Conservation (phyloP, 108 stramenopile species). For the Discostella stelligeroides region DNA sequence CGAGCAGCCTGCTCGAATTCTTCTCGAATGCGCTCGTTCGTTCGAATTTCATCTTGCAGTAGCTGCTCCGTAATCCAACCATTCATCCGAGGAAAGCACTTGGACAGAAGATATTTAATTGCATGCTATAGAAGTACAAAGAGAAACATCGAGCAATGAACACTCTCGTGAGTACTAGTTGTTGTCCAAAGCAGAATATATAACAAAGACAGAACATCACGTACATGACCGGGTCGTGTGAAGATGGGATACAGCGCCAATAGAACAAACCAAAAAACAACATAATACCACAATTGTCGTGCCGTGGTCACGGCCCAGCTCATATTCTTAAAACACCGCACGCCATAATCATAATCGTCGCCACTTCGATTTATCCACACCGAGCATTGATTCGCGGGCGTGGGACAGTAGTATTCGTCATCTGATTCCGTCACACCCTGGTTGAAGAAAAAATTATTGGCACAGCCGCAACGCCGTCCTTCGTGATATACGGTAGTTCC, state of each 20-base stretch:
- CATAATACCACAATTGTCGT: slow-evolving; percentile 32
- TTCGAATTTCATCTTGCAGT: slow-evolving; percentile 13
- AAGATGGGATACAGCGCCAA: slow-evolving; percentile 9
- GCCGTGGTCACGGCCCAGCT: slow-evolving; percentile 14
- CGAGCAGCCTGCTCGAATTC: slow-evolving; percentile 3
- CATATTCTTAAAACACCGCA: slow-evolving; percentile 10
- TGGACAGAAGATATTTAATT: slow-evolving; percentile 18
- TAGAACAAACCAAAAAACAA: slow-evolving; percentile 19
- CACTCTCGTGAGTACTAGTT: too few relatives aligned
- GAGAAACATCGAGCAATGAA: not conserved
- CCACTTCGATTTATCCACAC: slow-evolving; percentile 3
- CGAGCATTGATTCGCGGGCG: slow-evolving; percentile 9
- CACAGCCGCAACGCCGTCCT: slow-evolving; percentile 5
- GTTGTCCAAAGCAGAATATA: too few relatives aligned
- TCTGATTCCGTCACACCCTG: too few relatives aligned
- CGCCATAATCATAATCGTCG: slow-evolving; percentile 14
- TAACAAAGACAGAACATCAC: not conserved
- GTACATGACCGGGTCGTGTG: slow-evolving; percentile 22
- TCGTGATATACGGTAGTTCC: not conserved
- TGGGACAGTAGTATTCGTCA: slow-evolving; percentile 25
- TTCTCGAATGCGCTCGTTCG: not conserved
- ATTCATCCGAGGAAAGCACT: slow-evolving; percentile 26
- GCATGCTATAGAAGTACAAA: slow-evolving; percentile 13
- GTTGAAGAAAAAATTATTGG: not conserved
- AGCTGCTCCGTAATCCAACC: slow-evolving; percentile 21